Conservation (phyloP, 2,329 filamentous ascomycete genomes). For the Fusarium coicis region DNA sequence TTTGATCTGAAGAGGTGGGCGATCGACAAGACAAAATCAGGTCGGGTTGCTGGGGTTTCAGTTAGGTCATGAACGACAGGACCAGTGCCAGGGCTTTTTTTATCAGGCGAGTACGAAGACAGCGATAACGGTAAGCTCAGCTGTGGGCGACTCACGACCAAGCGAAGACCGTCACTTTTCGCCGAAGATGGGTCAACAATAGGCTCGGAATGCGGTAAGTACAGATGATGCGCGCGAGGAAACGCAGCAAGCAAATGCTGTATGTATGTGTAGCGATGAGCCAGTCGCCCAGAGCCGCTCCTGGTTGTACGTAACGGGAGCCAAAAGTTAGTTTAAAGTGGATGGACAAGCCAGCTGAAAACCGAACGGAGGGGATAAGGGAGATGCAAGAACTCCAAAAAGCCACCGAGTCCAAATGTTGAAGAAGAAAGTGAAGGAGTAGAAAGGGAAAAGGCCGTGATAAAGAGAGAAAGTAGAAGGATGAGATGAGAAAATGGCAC, state of each 20-base stretch:
- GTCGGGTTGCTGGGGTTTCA: conserved; percentile 36
- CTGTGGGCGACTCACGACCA: conserved; percentile 29
- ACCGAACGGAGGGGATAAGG: not conserved
- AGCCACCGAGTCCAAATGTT: conserved; percentile 29
- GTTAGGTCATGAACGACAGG: conserved; percentile 36
- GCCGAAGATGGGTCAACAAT: conserved; percentile 3
- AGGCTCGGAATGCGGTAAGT: conserved; percentile 14
- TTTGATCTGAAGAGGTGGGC: conserved; percentile 23
- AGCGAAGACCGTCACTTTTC: conserved; percentile 20
- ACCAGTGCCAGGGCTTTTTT: conserved; percentile 23
- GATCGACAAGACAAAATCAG: conserved; percentile 28
- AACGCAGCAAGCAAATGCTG: conserved; percentile 11
- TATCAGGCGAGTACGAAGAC: conserved; percentile 28
- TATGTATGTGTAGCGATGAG: conserved; percentile 27
- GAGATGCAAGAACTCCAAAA: conserved; percentile 30
- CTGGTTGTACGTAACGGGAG: conserved; percentile 24
- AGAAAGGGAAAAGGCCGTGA: conserved; percentile 8
- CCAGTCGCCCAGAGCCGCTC: conserved; percentile 41
- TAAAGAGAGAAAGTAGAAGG: conserved; percentile 10
- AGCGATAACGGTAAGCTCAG: conserved; percentile 19
- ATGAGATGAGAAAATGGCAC: conserved; percentile 19
- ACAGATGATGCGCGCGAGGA: conserved; percentile 33
- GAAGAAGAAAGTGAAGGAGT: conserved; percentile 11
- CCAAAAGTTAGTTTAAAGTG: conserved; percentile 33
- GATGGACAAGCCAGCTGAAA: conserved; percentile 17